Conservation (phyloP, 768 basidiomycete species). For the Chalciporus piperatus region DNA sequence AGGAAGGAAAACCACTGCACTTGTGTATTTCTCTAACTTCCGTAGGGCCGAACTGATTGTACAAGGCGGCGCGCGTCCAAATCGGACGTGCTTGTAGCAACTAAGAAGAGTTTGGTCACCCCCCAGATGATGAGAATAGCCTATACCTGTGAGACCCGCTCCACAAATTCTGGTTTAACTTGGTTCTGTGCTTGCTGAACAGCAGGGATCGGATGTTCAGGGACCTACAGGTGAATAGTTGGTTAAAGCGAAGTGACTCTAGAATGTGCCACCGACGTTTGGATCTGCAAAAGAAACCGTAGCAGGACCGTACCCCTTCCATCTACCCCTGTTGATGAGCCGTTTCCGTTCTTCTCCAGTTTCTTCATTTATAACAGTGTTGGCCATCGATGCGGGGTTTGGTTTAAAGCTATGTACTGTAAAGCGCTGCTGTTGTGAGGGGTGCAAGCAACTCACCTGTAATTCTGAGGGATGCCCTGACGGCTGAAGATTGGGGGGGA, state of each 20-base stretch:
- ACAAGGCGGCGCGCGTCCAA: slow-evolving; percentile 85
- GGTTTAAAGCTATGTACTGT: slow-evolving; percentile 60
- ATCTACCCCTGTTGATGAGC: slow-evolving; percentile 82
- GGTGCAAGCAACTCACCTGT: slow-evolving; percentile 52
- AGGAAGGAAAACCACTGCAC: slow-evolving; percentile 40
- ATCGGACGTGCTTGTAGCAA: slow-evolving; percentile 73
- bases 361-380: slow-evolving; percentile 64
- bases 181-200: slow-evolving; percentile 58
- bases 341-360: slow-evolving; percentile 81
- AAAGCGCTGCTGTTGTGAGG: neutral
- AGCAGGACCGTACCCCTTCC: slow-evolving; percentile 79
- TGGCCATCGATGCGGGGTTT: slow-evolving; percentile 69
- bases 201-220: slow-evolving; percentile 57
- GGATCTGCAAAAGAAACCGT: slow-evolving; percentile 65
- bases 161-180: slow-evolving; percentile 53
- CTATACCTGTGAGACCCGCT: slow-evolving; percentile 51
- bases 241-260: neutral
- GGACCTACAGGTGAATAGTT: slow-evolving; percentile 44
- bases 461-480: slow-evolving; percentile 73
- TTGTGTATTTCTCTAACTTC: slow-evolving; percentile 75
- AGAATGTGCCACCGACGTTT: slow-evolving; percentile 30
- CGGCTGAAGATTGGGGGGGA: slow-evolving; percentile 91
- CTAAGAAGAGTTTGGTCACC: slow-evolving; percentile 36
- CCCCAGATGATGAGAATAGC: neutral
- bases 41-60: slow-evolving; percentile 70